Base-by-base conservation (phyloP, 2,329 filamentous ascomycete genomes). In the Cladophialophora psammophila region DNA sequence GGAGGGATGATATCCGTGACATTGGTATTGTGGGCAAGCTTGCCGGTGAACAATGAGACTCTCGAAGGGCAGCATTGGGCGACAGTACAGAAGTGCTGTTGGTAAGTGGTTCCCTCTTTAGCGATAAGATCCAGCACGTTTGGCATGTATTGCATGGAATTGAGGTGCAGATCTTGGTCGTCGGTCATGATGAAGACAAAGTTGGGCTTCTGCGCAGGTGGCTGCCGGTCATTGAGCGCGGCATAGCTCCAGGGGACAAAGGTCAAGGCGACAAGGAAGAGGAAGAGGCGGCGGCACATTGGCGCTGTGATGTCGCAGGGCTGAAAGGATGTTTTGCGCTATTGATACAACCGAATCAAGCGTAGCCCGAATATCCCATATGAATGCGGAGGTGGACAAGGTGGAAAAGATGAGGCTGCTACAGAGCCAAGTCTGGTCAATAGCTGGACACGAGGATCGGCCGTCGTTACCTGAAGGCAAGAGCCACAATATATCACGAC, bases 11-110 rank as follows among this genome's bases (percentile, higher is more conserved):
- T 82, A 72, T 85, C 83, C 0, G 90, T 91, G 1, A 91, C 87
- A 70, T 91, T 91, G 0, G 88, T 91, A 69, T 91, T 91, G 72
- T 92, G 90, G 0, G 89, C 87, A 5, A 86, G 83, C 72, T 86
- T 86, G 0, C 90, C 89, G 0, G 89, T 91, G 83, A 84, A 87
- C 1, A 91, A 76, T 12, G 84, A 86, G 2, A 89, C 89, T 2
- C 90, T 81, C 0, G 88, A 87, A 0, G 90, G 90, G 71, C 90
- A 91, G 75, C 90, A 91, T 0, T 90, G 75, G 0, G 89, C 82
- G 0, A 87, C 86, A 0, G 89, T 91, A 70, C 87, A 89, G 65
- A 87, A 91, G 72, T 91, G 89, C 48, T 85, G 85, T 53, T 79
- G 78, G 67, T 86, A 91, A 0, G 81, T 82, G 0, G 86, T 88